Conservation (phyloP, 352 stramenopile genomes). For the Globisporangium nagaii region DNA sequence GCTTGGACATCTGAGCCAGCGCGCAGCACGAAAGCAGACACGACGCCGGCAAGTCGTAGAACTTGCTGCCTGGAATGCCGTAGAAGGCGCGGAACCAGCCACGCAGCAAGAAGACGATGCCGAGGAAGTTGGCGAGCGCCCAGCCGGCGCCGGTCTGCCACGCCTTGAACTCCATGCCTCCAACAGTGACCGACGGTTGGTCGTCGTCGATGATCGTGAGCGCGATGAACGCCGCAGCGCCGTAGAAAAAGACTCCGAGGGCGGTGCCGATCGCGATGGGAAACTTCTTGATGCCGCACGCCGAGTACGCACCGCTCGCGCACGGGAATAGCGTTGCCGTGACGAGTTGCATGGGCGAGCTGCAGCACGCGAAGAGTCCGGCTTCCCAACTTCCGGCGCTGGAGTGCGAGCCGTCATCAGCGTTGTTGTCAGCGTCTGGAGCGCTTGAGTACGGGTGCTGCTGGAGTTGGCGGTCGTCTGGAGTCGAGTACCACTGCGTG, state of each 20-base stretch:
- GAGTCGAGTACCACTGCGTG: neutral
- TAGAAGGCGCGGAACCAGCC: neutral
- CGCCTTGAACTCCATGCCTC: neutral
- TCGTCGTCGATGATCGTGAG: neutral
- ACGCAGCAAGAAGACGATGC: neutral
- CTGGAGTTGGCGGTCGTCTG: neutral
- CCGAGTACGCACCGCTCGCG: neutral
- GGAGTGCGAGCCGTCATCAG: neutral
- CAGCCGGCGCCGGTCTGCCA: neutral
- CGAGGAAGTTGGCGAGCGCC: neutral
- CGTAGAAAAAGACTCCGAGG: neutral
- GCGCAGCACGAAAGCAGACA: neutral
- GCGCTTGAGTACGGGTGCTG: neutral
- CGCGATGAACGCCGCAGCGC: neutral
- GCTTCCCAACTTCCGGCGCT: neutral
- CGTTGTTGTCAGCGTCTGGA: neutral
- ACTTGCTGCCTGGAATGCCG: neutral
- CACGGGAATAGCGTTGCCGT: neutral
- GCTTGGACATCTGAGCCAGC: neutral
- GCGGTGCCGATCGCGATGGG: neutral
- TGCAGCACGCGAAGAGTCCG: neutral
- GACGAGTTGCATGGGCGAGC: neutral
- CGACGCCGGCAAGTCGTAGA: neutral
- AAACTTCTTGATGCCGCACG: neutral
- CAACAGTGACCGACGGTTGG: neutral